These are phyloP conservation scores for Lactifluus pinguis DNA, from an alignment of 768 basidiomycete species.

Conservation along the genomic window DNA sequence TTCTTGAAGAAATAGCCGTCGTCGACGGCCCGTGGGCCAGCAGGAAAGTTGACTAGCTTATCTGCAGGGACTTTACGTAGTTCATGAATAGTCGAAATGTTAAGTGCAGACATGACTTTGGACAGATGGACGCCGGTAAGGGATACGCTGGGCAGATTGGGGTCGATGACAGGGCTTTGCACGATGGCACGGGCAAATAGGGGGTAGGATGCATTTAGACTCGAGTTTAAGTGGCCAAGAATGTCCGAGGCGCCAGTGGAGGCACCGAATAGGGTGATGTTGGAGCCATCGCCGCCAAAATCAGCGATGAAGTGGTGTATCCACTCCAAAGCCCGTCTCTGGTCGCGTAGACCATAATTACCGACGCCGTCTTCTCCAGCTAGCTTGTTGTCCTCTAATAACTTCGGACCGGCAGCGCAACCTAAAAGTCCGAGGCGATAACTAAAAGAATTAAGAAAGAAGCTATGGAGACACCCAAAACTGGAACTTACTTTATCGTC, in stretches of 20 bases:
- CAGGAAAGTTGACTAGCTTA: conserved; percentile 38
- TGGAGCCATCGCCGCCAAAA: conserved; percentile 42
- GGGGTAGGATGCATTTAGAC: conserved; percentile 46
- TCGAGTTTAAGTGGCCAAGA: conserved; percentile 44
- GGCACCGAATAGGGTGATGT: conserved; percentile 29
- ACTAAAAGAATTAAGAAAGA: conserved; percentile 29
- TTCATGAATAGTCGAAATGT: conserved; percentile 47
- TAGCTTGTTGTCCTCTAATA: conserved; percentile 57
- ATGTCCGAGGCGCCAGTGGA: conserved; percentile 30
- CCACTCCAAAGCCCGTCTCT: conserved; percentile 41
- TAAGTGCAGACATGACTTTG: conserved; percentile 49
- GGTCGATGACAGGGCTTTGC: conserved; percentile 62
- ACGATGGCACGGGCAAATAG: conserved; percentile 67
- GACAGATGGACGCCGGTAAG: conserved; percentile 61
- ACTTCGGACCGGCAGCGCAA: conserved; percentile 56
- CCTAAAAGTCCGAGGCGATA: conserved; percentile 73
- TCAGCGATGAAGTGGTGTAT: conserved; percentile 41
- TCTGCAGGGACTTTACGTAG: conserved; percentile 52
- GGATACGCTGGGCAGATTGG: conserved; percentile 48
- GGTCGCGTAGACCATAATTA: conserved; percentile 51
- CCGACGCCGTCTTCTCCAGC: conserved; percentile 65
- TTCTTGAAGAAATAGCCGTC: conserved; percentile 61
- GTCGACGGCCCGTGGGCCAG: conserved; percentile 49
- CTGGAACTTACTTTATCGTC: conserved; percentile 56
- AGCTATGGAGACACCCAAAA: conserved; percentile 2